phyloP scores from a whole-genome alignment of 2,329 filamentous ascomycete genomes.

The Xylaria multiplex region DNA sequence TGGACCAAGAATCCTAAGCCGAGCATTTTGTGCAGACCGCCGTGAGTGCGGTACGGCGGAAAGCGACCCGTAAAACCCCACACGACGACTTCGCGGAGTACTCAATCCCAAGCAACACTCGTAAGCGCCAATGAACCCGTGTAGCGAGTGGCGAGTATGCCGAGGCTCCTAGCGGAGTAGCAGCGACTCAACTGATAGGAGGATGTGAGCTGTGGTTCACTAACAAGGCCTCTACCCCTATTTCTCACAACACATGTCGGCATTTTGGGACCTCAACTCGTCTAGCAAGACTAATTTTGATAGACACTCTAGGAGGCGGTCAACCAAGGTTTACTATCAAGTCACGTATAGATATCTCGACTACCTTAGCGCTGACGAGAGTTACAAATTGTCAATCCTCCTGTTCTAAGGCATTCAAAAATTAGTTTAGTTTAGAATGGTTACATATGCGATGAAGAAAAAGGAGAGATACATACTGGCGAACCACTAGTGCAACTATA shows the following conservation, averaged over 20 bases:
- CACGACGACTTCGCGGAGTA: background rate
- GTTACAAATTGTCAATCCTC: background rate
- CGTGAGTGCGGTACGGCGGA: slow-evolving; percentile 30
- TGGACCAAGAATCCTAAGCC: background rate
- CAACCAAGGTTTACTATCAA: slow-evolving; percentile 15
- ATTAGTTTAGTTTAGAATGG: background rate
- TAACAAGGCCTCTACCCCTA: background rate
- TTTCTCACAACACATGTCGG: background rate
- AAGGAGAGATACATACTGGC: background rate
- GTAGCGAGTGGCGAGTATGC: background rate
- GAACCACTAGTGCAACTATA: background rate
- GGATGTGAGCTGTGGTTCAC: background rate
- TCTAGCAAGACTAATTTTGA: slow-evolving; percentile 5
- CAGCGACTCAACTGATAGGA: background rate
- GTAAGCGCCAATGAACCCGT: slow-evolving; percentile 13
- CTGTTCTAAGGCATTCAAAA: background rate
- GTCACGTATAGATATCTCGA: slow-evolving; percentile 2
- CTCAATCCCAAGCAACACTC: slow-evolving; percentile 4
- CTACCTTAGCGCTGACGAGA: background rate
- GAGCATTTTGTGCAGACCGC: slow-evolving; percentile 7
- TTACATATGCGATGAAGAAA: background rate
- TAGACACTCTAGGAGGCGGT: slow-evolving; percentile 1
- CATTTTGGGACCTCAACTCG: slow-evolving; percentile 4
- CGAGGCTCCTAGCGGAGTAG: slow-evolving; percentile 7
- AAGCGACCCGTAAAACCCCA: slow-evolving; percentile 14